Evolutionary conservation across 179 eudicot genomes (phyloP).

Genomic region (Amaranthus tricolor): DNA sequence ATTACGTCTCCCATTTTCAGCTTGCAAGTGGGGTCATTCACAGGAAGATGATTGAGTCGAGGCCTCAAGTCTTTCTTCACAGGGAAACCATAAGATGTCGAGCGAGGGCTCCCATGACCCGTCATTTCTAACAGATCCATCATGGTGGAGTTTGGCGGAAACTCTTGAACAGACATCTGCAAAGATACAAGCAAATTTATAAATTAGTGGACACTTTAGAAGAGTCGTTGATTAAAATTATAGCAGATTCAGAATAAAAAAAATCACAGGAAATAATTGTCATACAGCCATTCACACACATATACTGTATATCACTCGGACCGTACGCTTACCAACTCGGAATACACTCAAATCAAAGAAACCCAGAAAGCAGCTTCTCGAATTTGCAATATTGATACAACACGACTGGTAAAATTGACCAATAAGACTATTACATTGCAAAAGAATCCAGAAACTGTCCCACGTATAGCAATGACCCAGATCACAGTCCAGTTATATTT

Average conservation of each 20-base stretch:
- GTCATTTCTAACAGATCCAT: conserved; percentile 61
- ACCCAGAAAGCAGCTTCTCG: background rate
- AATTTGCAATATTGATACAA: background rate
- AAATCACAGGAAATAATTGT: no score
- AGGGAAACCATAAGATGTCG: conserved; percentile 58
- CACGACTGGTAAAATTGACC: background rate
- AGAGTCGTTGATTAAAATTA: no score
- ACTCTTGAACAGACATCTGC: conserved; percentile 96
- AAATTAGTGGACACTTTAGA: background rate
- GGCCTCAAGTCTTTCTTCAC: conserved; percentile 77
- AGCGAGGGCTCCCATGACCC: conserved; percentile 58
- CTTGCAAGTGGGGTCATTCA: conserved; percentile 61
- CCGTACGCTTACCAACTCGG: background rate
- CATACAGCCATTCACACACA: background rate
- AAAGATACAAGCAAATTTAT: conserved; percentile 9
- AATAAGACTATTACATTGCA: background rate
- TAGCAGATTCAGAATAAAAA: no score
- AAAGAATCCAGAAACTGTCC: background rate
- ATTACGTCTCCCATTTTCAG: conserved; percentile 93
- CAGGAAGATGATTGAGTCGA: conserved; percentile 64
- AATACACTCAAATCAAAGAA: background rate
- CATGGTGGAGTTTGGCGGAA: conserved; percentile 61
- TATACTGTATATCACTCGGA: no score
- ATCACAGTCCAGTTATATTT: background rate
- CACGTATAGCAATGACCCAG: background rate